Base-by-base conservation (phyloP, 345 rosid species). In the Hypericum androsaemum region DNA sequence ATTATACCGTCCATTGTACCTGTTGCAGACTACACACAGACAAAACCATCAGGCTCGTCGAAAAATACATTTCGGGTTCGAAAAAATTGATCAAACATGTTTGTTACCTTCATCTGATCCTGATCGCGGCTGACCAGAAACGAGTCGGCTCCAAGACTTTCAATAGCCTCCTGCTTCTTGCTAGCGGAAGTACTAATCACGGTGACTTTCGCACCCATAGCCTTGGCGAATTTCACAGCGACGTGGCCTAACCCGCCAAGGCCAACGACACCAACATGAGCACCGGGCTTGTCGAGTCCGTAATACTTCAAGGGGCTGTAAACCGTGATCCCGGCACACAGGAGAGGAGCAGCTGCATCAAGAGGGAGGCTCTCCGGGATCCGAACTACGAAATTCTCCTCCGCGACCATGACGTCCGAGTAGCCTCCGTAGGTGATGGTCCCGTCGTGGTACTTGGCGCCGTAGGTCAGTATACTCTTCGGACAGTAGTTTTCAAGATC, bases 181-280 rank as follows among this genome's bases (percentile, higher is more conserved):
- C 16, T 40, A 0, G 68, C 76, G 3, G 84, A 80, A 32, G 80
- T 70, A 55, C 89, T 85, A 11, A 85, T 74, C 35, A 80, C 89
- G 6, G 95, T 83, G 32, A 86, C 86, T 47, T 75, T 77, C 13
- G 12, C 60, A 0, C 86, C 86, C 62, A 77, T 14, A 7, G 86
- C 88, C 66, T 86, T 86, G 0, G 82, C 82, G 65, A 83, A 71
- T 44, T 79, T 80, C 0, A 83, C 84, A 0, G 68, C 84, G 1
- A 83, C 57, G 52, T 83, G 95, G 8, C 95, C 92, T 0, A 86
- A 57, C 6, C 86, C 83, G 7, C 88, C 92, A 39, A 81, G 71
- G 0, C 92, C 92, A 13, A 79, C 92, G 36, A 86, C 70, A 11
- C 95, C 95, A 3, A 82, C 41, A 59, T 80, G 86, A 39, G 50